Conservation (phyloP, 768 basidiomycete species). For the Lentinula sp. region DNA sequence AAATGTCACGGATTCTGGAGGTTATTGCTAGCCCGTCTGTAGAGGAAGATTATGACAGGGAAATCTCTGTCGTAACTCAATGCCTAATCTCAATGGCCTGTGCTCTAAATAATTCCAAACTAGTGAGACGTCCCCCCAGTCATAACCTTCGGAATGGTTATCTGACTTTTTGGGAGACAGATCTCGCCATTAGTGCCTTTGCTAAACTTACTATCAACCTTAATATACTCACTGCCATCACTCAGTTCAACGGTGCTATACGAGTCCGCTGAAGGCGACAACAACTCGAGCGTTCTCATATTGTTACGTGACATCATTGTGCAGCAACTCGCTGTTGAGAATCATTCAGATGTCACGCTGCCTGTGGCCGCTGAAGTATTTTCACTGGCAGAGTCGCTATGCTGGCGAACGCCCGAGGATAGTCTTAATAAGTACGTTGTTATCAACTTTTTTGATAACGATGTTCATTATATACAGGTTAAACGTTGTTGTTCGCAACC, state of each 20-base stretch:
- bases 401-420: conserved; percentile 41
- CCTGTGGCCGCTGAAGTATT: conserved; percentile 35
- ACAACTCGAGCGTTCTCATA: conserved; percentile 27
- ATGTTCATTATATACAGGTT: conserved; percentile 24
- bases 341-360: conserved; percentile 18
- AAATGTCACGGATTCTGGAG: conserved; percentile 40
- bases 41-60: conserved; percentile 25
- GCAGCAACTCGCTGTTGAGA: conserved; percentile 29
- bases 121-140: conserved; percentile 28
- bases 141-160: background rate
- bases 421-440: conserved; percentile 29
- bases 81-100: conserved; percentile 28
- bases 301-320: conserved; percentile 37
- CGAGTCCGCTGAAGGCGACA: conserved; percentile 15
- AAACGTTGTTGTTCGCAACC: conserved; percentile 28
- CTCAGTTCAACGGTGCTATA: conserved; percentile 35
- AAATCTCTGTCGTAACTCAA: conserved; percentile 13
- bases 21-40: conserved; percentile 32
- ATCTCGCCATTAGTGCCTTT: conserved; percentile 40
- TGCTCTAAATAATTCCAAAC: conserved; percentile 25
- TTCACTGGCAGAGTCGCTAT: conserved; percentile 48
- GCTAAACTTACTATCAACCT: conserved; percentile 43
- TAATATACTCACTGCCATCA: conserved; percentile 43
- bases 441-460: background rate
- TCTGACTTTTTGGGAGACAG: conserved; percentile 23